Evolutionary conservation across 2,329 filamentous ascomycete genomes (phyloP).

Genomic region (Cladophialophora bantiana): DNA sequence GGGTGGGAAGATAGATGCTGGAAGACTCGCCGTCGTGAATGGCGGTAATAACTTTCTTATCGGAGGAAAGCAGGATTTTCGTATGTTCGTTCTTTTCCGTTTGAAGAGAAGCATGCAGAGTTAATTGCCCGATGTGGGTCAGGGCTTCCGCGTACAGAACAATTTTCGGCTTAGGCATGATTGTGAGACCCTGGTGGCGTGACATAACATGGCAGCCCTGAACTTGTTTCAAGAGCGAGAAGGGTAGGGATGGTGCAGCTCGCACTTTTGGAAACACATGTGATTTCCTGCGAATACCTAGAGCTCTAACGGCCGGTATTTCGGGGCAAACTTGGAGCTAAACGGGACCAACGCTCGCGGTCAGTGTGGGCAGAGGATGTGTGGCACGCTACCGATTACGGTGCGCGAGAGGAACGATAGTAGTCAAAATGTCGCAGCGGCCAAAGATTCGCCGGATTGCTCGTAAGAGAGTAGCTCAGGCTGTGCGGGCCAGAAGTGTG

Average conservation of each 20-base stretch:
- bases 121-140: slow-evolving; percentile 66
- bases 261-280: neutral
- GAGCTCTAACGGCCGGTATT: neutral
- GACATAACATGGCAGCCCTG: slow-evolving; percentile 1
- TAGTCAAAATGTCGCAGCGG: neutral
- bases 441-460: neutral
- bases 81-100: slow-evolving; percentile 54
- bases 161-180: slow-evolving; percentile 37
- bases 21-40: slow-evolving; percentile 55
- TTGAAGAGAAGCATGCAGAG: slow-evolving; percentile 61
- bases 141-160: slow-evolving; percentile 66
- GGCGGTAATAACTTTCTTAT: slow-evolving; percentile 54
- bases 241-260: neutral
- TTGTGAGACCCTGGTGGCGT: slow-evolving; percentile 2
- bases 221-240: slow-evolving; percentile 1
- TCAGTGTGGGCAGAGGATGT: neutral
- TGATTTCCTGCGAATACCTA: neutral
- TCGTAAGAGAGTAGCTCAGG: neutral
- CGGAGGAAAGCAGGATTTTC: slow-evolving; percentile 52
- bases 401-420: neutral
- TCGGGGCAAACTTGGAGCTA: neutral
- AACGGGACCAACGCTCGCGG: neutral
- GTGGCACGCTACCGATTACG: neutral
- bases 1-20: slow-evolving; percentile 56
- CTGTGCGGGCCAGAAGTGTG: neutral